Percentiles rank a stretch among this genome's conserved stretches.
Evolutionary conservation across 2,329 filamentous ascomycete species (phyloP).

Genomic region (Mycosphaerella sp.): DNA sequence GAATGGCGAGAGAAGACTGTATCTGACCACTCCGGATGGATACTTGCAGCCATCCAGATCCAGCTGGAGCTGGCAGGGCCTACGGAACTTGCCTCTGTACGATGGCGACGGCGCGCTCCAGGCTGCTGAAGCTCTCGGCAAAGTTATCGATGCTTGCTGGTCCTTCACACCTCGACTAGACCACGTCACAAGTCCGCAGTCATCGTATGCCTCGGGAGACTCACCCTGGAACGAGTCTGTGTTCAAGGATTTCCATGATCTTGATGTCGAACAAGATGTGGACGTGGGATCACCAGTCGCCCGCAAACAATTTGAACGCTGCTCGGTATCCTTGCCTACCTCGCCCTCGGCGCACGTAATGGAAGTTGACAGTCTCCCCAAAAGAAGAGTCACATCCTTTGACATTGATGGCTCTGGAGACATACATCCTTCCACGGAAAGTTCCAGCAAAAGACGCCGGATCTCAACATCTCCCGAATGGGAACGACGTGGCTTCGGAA

Average conservation of each 20-base stretch:
- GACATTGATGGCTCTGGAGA: slow-evolving; percentile 26
- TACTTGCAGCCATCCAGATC: slow-evolving; percentile 60
- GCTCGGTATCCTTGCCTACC: slow-evolving; percentile 27
- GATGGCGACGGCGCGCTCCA: slow-evolving; percentile 50
- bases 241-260: slow-evolving; percentile 2
- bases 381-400: slow-evolving; percentile 29
- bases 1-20: slow-evolving; percentile 57
- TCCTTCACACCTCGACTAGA: slow-evolving; percentile 60
- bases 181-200: slow-evolving; percentile 44
- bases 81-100: slow-evolving; percentile 53
- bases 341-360: slow-evolving; percentile 18
- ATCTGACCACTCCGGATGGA: slow-evolving; percentile 67
- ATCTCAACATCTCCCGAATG: slow-evolving; percentile 50
- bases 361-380: slow-evolving; percentile 16
- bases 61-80: slow-evolving; percentile 64
- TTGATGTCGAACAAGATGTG: slow-evolving; percentile 7
- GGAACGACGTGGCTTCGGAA: slow-evolving; percentile 31
- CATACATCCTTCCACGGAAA: slow-evolving; percentile 16
- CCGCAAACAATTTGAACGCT: slow-evolving; percentile 6
- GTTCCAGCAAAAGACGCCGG: slow-evolving; percentile 44
- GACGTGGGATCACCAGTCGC: slow-evolving; percentile 11
- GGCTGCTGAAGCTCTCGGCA: slow-evolving; percentile 47
- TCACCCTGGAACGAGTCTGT: slow-evolving; percentile 11
- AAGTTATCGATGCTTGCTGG: slow-evolving; percentile 50
- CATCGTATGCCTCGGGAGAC: slow-evolving; percentile 41